Evolutionary conservation across 163 green algal species (phyloP).

Genomic region (Scenedesmus sp.): DNA sequence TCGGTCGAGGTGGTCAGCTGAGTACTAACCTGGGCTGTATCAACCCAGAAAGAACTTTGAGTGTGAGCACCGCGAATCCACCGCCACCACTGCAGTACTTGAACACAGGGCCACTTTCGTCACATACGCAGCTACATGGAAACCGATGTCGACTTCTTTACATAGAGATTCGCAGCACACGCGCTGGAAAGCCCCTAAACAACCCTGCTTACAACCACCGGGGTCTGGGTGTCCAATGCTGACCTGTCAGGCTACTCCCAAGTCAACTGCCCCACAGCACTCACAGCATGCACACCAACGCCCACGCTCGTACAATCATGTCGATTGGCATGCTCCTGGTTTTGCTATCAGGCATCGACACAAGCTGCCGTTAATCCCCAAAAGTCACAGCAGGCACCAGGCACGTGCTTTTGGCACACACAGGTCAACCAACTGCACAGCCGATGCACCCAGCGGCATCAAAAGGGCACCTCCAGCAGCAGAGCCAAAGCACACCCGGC

Average conservation of each 20-base stretch:
- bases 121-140: no score
- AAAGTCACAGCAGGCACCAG: neutral
- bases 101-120: neutral
- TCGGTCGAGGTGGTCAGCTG: neutral
- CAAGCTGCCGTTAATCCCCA: neutral
- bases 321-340: neutral
- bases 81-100: neutral
- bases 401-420: neutral
- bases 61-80: neutral
- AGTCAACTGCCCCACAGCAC: neutral
- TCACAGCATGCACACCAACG: neutral
- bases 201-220: neutral
- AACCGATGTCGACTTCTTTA: no score
- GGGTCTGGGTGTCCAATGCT: constrained; percentile 1
- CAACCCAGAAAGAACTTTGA: neutral
- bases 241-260: neutral
- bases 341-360: neutral
- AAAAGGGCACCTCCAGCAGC: neutral
- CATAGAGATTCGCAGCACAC: no score
- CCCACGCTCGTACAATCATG: neutral
- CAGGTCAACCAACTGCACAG: no score
- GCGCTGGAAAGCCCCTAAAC: neutral
- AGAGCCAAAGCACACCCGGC: neutral
- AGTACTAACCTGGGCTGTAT: neutral
- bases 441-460: neutral